Evolutionary conservation across 1,284 basidiomycete species (phyloP).

Genomic region (Schizophyllum amplum): DNA sequence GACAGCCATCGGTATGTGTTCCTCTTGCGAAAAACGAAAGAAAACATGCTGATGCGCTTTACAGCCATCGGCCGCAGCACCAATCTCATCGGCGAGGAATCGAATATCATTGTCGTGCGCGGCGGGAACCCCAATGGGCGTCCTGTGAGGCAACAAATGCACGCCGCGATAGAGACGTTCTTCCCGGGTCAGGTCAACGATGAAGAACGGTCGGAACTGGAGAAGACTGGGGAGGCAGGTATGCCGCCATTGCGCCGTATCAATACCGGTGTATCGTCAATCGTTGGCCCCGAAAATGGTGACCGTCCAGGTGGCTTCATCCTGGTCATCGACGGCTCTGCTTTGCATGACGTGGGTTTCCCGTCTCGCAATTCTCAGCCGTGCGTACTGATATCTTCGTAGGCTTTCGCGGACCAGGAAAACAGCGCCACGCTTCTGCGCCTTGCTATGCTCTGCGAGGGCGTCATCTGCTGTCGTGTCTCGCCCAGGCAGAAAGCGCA

Average conservation of each 20-base stretch:
- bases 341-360: slow-evolving; percentile 48
- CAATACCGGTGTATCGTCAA: slow-evolving; percentile 65
- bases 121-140: slow-evolving; percentile 54
- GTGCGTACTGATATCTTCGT: neutral
- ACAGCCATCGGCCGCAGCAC: slow-evolving; percentile 95
- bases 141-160: slow-evolving; percentile 80
- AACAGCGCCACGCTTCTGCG: slow-evolving; percentile 74
- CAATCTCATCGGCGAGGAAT: slow-evolving; percentile 83
- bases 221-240: slow-evolving; percentile 6
- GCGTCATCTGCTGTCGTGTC: slow-evolving; percentile 95
- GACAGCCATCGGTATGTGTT: slow-evolving; percentile 76
- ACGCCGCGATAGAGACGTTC: slow-evolving; percentile 78
- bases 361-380: neutral
- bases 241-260: slow-evolving; percentile 43
- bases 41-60: neutral
- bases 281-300: slow-evolving; percentile 87
- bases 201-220: slow-evolving; percentile 22
- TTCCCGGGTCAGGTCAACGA: slow-evolving; percentile 70
- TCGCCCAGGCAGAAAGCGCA: slow-evolving; percentile 96
- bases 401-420: slow-evolving; percentile 73
- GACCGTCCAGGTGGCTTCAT: slow-evolving; percentile 87
- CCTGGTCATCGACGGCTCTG: slow-evolving; percentile 89
- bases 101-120: slow-evolving; percentile 91
- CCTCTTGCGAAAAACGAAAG: neutral
- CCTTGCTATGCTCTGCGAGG: slow-evolving; percentile 88